Conservation (phyloP, 176 grass and related monocot species). For the Carex kokanica region DNA sequence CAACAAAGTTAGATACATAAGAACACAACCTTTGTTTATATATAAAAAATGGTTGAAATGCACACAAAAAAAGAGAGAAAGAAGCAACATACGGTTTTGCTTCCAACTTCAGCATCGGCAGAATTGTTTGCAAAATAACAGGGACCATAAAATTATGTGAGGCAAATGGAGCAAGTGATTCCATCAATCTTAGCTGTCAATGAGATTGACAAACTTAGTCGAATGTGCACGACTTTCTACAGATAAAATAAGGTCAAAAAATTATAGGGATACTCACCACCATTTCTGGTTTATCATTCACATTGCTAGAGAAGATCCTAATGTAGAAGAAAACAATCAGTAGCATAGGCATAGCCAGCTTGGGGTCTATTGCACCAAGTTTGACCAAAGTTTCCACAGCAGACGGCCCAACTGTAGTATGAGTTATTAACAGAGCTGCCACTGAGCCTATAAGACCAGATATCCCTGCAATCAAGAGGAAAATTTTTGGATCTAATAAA, state of each 20-base stretch:
- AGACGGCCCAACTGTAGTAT: conserved; percentile 60
- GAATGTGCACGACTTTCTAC: conserved; percentile 21
- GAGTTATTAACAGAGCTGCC: conserved; percentile 57
- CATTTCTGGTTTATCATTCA: conserved; percentile 36
- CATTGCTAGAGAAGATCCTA: conserved; percentile 54
- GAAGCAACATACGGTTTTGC: conserved; percentile 50
- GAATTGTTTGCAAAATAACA: conserved; percentile 61
- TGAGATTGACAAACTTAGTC: conserved; percentile 17
- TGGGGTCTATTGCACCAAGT: conserved; percentile 61
- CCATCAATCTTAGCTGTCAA: conserved; percentile 74
- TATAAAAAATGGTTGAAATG: conserved; percentile 19
- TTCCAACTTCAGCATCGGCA: conserved; percentile 72
- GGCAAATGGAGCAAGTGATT: conserved; percentile 73
- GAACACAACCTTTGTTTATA: conserved; percentile 13
- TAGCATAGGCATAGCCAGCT: conserved; percentile 67
- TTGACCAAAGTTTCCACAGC: conserved; percentile 67
- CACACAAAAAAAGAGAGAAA: conserved; percentile 4
- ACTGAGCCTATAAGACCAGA: conserved; percentile 60
- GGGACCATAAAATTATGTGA: conserved; percentile 76
- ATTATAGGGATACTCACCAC: conserved; percentile 49
- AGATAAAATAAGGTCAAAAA: background rate
- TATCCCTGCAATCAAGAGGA: conserved; percentile 55
- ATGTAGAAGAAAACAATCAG: conserved; percentile 66
- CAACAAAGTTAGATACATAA: conserved; percentile 26
- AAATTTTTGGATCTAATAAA: background rate